These are phyloP conservation scores for Aspergillus incahuasiensis DNA, from an alignment of 495 filamentous ascomycete species.

Conservation along the genomic window DNA sequence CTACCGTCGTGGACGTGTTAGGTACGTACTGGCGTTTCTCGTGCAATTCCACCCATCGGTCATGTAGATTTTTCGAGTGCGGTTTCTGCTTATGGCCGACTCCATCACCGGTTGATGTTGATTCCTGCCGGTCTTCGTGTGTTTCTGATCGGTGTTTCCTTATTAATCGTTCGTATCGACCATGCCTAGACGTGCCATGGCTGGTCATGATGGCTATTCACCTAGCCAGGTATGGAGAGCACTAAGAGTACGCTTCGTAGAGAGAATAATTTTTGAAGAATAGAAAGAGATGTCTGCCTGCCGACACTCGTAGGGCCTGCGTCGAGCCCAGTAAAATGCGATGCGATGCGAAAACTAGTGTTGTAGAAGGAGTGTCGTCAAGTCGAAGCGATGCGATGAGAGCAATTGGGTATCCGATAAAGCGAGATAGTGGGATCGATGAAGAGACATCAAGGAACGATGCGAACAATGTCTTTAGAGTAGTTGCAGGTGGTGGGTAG, in stretches of 20 bases:
- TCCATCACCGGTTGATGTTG: neutral
- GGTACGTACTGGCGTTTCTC: conserved; percentile 13
- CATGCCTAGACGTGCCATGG: conserved; percentile 18
- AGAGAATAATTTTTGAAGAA: neutral
- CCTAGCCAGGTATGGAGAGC: neutral
- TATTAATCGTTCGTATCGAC: conserved; percentile 18
- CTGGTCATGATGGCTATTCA: conserved; percentile 20
- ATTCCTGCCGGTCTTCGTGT: neutral
- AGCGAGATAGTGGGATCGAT: neutral
- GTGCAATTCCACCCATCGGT: neutral
- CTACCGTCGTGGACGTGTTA: conserved; percentile 6
- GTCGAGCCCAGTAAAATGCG: conserved; percentile 2
- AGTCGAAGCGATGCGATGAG: neutral
- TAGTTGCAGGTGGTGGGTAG: conserved; percentile 8
- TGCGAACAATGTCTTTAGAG: conserved; percentile 1
- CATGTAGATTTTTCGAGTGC: conserved; percentile 1
- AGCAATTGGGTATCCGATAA: conserved; percentile 2
- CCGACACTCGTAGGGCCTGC: conserved; percentile 10
- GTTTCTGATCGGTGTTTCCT: conserved; percentile 14
- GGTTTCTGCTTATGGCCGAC: neutral
- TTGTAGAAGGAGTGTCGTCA: neutral
- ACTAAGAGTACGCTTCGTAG: neutral
- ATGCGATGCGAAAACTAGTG: neutral
- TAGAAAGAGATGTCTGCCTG: conserved; percentile 20
- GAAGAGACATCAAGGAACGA: conserved; percentile 8